Base-by-base conservation (phyloP, 2,329 filamentous ascomycete genomes). In the Microdochium paspali region DNA sequence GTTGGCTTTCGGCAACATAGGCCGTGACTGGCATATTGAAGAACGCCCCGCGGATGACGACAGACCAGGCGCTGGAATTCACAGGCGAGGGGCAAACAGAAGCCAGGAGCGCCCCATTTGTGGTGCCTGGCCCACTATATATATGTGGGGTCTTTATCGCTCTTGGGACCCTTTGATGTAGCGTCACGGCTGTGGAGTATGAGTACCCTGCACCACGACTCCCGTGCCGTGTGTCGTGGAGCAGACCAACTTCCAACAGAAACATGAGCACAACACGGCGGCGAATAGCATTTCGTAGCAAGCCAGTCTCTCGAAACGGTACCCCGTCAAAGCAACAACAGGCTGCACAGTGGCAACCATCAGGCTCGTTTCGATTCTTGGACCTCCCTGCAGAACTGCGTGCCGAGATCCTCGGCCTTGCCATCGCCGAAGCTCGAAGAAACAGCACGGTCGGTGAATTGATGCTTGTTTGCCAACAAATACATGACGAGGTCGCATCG, bases 331-430 rank as follows among this genome's bases (percentile, higher is more conserved):
- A 49, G 35, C 35, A 40, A 7, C 12, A 21, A 40, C 9, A 40
- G 6, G 18, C 35, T 20, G 5, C 12, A 47, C 51, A 43, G 32
- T 44, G 50, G 48, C 50, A 39, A 13, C 35, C 35, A 12, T 7
- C 35, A 21, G 58, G 54, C 0, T 50, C 54, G 1, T 61, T 62
- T 30, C 56, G 54, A 7, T 59, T 59, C 31, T 56, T 61, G 30
- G 53, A 60, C 13, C 54, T 62, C 0, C 58, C 60, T 2, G 51
- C 56, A 3, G 60, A 62, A 49, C 32, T 62, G 5, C 53, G 59
- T 35, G 50, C 47, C 21, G 47, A 53, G 10, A 58, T 62, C 26
- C 45, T 61, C 7, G 47, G 39, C 20, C 32, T 56, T 1, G 47
- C 54, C 4, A 46, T 59, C 21, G 44, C 55, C 1, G 49, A 53